Evolutionary conservation across 2,329 filamentous ascomycete species (phyloP).

Genomic region (Aspergillus udagawae): DNA sequence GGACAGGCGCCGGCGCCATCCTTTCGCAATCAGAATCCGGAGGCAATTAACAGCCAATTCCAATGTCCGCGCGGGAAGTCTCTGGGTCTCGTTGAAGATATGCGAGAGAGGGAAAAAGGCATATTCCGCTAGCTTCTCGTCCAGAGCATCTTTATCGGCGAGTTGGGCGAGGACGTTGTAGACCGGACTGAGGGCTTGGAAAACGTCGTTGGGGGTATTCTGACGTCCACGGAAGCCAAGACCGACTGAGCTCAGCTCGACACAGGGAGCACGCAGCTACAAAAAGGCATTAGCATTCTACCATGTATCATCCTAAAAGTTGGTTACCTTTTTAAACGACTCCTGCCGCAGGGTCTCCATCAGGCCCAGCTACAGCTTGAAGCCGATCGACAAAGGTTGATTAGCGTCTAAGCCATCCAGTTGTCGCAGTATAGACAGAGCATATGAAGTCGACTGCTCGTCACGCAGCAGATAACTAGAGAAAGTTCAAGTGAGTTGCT

Average conservation of each 20-base stretch:
- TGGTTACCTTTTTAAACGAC: slow-evolving; percentile 38
- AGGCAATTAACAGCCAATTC: slow-evolving; percentile 76
- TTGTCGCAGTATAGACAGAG: too few relatives aligned
- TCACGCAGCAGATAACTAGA: not conserved
- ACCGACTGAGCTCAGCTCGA: slow-evolving; percentile 54
- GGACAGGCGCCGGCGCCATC: slow-evolving; percentile 72
- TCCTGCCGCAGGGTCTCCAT: slow-evolving; percentile 40
- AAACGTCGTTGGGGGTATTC: slow-evolving; percentile 44
- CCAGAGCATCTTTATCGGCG: slow-evolving; percentile 48
- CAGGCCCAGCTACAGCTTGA: not conserved
- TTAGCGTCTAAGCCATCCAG: not conserved
- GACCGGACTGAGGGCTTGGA: slow-evolving; percentile 45
- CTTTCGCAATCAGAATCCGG: slow-evolving; percentile 66
- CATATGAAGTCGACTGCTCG: not conserved
- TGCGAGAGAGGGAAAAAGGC: slow-evolving; percentile 89
- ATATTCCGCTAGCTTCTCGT: slow-evolving; percentile 86
- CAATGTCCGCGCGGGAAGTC: slow-evolving; percentile 63
- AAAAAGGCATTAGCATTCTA: slow-evolving; percentile 16
- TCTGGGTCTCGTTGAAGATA: slow-evolving; percentile 71
- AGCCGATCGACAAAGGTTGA: not conserved
- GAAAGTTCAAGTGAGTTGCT: not conserved
- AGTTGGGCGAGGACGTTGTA: slow-evolving; percentile 38
- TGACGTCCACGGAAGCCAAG: slow-evolving; percentile 48
- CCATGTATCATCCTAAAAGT: not conserved
- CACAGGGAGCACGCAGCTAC: slow-evolving; percentile 56